Conservation (phyloP, 768 basidiomycete species). For the Clitopilus passeckerianus region DNA sequence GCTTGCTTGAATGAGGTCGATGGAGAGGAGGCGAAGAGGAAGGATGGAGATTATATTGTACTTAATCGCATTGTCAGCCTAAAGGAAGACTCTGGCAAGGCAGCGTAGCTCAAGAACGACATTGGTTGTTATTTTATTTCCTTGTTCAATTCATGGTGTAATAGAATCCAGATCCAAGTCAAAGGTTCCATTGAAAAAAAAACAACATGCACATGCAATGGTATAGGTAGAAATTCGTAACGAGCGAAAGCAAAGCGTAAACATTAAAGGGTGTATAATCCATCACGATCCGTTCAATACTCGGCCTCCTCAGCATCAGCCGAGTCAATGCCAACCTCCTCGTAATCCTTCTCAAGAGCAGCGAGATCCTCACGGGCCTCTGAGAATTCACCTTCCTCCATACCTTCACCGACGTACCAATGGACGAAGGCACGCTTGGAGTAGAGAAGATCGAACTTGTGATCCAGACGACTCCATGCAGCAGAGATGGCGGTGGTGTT, state of each 20-base stretch:
- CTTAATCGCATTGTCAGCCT: slow-evolving; percentile 90
- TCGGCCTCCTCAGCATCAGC: slow-evolving; percentile 49
- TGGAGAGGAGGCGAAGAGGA: slow-evolving; percentile 32
- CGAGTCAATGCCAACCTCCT: slow-evolving; percentile 66
- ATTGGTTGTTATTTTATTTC: background rate
- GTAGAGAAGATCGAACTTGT: slow-evolving; percentile 98
- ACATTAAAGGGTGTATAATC: slow-evolving; percentile 6
- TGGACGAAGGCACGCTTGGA: slow-evolving; percentile 93
- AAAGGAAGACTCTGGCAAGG: slow-evolving; percentile 91
- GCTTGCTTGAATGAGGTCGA: slow-evolving; percentile 56
- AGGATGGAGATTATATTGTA: slow-evolving; percentile 75
- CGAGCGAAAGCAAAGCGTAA: slow-evolving; percentile 14
- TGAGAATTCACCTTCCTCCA: slow-evolving; percentile 99
- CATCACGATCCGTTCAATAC: slow-evolving; percentile 29
- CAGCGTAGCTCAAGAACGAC: slow-evolving; percentile 7
- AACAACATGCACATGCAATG: slow-evolving; percentile 9
- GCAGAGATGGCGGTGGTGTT: slow-evolving; percentile 91
- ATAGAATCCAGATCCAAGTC: slow-evolving; percentile 4
- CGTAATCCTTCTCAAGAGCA: slow-evolving; percentile 98
- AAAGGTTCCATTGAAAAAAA: slow-evolving; percentile 13
- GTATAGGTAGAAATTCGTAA: slow-evolving; percentile 14
- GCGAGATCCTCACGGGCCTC: slow-evolving; percentile 99
- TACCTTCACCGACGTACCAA: slow-evolving; percentile 98
- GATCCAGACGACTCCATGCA: slow-evolving; percentile 90
- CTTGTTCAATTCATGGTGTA: background rate